Evolutionary conservation across 352 stramenopile genomes (phyloP).

Genomic region (Hyaloperonospora arabidopsidis): DNA sequence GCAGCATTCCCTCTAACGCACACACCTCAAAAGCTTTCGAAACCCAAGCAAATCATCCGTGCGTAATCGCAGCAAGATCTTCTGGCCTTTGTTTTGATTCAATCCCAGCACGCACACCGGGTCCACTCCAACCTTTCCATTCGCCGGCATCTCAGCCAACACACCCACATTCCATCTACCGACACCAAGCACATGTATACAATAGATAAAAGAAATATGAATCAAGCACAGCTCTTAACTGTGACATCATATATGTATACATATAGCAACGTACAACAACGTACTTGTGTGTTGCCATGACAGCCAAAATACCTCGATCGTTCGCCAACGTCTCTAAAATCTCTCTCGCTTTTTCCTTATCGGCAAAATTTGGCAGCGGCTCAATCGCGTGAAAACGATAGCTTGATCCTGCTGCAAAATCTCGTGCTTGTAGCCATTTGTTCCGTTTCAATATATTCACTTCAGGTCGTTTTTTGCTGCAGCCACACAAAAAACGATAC

Average conservation of each 20-base stretch:
- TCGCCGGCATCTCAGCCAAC: slow-evolving; percentile 85
- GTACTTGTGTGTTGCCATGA: slow-evolving; percentile 86
- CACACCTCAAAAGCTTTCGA: slow-evolving; percentile 76
- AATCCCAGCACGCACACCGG: slow-evolving; percentile 87
- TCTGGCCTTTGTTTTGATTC: slow-evolving; percentile 92
- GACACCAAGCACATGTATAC: slow-evolving; percentile 53
- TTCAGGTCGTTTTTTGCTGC: slow-evolving; percentile 41
- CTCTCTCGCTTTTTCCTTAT: slow-evolving; percentile 46
- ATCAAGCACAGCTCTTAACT: too few relatives aligned
- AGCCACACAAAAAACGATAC: not conserved
- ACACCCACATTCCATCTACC: slow-evolving; percentile 77
- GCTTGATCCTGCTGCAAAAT: slow-evolving; percentile 29
- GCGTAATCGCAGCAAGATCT: slow-evolving; percentile 90
- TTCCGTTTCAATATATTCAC: slow-evolving; percentile 59
- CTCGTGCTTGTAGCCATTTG: slow-evolving; percentile 23
- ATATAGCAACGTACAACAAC: slow-evolving; percentile 7
- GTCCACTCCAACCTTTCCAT: slow-evolving; percentile 86
- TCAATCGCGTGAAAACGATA: slow-evolving; percentile 74
- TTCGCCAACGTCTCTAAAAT: slow-evolving; percentile 81
- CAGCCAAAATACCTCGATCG: slow-evolving; percentile 81
- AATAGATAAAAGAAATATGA: slow-evolving; percentile 48
- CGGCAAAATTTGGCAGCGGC: slow-evolving; percentile 47
- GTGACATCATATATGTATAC: not conserved
- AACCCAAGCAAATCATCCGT: slow-evolving; percentile 92
- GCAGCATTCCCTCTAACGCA: not conserved